Conservation (phyloP, 2,329 filamentous ascomycete species). For the Aspergillus novoparasiticus region DNA sequence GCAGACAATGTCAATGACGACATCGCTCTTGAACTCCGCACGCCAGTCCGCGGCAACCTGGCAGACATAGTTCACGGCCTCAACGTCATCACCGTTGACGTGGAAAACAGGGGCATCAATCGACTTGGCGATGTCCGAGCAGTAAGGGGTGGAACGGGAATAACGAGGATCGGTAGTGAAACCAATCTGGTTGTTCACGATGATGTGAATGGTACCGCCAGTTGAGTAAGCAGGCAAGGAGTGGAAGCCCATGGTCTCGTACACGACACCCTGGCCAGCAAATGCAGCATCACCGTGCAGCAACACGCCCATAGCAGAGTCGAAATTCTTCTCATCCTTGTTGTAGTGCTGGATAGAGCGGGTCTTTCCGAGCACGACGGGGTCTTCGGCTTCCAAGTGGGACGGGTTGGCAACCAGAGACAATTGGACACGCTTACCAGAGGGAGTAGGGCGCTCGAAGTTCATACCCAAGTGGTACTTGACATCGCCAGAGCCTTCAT, state of each 20-base stretch:
- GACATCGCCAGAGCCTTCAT: slow-evolving; percentile 97
- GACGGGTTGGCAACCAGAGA: slow-evolving; percentile 98
- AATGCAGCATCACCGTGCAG: slow-evolving; percentile 98
- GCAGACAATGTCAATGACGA: slow-evolving; percentile 97
- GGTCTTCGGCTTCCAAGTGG: slow-evolving; percentile 96
- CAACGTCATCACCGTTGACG: slow-evolving; percentile 97
- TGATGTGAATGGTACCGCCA: slow-evolving; percentile 92
- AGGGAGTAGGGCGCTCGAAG: slow-evolving; percentile 97
- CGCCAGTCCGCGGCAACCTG: slow-evolving; percentile 97
- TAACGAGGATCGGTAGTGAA: slow-evolving; percentile 99
- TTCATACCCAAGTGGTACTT: slow-evolving; percentile 99
- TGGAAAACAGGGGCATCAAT: slow-evolving; percentile 99
- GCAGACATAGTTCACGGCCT: slow-evolving; percentile 97
- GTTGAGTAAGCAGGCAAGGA: slow-evolving; percentile 94
- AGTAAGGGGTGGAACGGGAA: slow-evolving; percentile 96
- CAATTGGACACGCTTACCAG: slow-evolving; percentile 98
- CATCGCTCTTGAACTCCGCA: slow-evolving; percentile 97
- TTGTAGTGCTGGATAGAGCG: slow-evolving; percentile 99
- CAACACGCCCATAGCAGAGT: slow-evolving; percentile 90
- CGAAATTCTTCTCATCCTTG: slow-evolving; percentile 87
- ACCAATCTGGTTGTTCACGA: slow-evolving; percentile 99
- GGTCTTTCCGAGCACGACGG: slow-evolving; percentile 95
- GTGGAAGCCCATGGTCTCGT: slow-evolving; percentile 98
- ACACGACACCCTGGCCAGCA: slow-evolving; percentile 93
- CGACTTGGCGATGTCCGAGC: slow-evolving; percentile 98